These are phyloP conservation scores for Sideroxylon spinosum DNA, from an alignment of 179 eudicot genomes.

Conservation along the genomic window DNA sequence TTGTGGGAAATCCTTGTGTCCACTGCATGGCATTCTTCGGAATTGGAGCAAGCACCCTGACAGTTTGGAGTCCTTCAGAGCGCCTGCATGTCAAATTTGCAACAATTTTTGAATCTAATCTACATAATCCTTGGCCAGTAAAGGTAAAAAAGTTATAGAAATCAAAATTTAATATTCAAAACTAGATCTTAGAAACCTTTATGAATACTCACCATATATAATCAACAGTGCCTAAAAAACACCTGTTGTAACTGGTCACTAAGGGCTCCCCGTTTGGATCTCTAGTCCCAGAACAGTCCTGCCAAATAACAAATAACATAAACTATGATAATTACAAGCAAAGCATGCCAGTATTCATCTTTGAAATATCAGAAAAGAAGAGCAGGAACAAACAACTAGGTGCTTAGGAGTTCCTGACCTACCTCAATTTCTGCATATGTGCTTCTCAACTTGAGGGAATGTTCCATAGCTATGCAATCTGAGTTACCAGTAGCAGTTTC, in stretches of 20 bases:
- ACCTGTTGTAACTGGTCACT: slow-evolving; percentile 75
- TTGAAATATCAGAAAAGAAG: slow-evolving; percentile 8
- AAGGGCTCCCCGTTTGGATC: slow-evolving; percentile 79
- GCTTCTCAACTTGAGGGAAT: slow-evolving; percentile 68
- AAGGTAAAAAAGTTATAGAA: slow-evolving; percentile 4
- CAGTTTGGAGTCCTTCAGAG: slow-evolving; percentile 84
- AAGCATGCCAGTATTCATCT: not conserved
- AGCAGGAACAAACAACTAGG: not conserved
- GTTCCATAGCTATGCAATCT: slow-evolving; percentile 51
- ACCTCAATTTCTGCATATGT: slow-evolving; percentile 91
- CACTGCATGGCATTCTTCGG: slow-evolving; percentile 65
- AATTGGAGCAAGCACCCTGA: slow-evolving; percentile 83
- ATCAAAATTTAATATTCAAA: not conserved
- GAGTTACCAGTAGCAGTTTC: slow-evolving; percentile 69
- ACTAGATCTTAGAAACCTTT: slow-evolving; percentile 1
- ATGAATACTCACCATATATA: slow-evolving; percentile 71
- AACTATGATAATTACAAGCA: not conserved
- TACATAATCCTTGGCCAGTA: not conserved
- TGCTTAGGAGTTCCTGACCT: slow-evolving; percentile 12
- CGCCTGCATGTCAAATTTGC: slow-evolving; percentile 51
- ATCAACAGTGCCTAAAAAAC: slow-evolving; percentile 88
- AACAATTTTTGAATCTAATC: slow-evolving; percentile 5
- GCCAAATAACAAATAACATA: slow-evolving; percentile 21
- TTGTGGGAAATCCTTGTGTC: slow-evolving; percentile 81
- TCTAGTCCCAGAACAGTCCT: slow-evolving; percentile 73